Conservation (phyloP, 1,139 yeast species). For the Lodderomyces theae region DNA sequence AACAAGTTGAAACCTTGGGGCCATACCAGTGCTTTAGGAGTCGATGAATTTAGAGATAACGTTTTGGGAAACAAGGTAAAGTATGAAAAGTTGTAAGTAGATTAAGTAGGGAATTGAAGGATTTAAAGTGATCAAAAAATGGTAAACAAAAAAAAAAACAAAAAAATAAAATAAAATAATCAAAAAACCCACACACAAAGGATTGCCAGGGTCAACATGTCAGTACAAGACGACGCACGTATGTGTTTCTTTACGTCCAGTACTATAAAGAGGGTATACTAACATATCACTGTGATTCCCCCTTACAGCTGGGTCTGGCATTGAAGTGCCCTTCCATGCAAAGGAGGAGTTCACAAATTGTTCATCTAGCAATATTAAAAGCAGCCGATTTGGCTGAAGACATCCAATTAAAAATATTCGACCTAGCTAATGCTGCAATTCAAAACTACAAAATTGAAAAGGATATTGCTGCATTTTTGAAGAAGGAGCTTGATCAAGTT, state of each 20-base stretch:
- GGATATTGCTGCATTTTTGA: slow-evolving; percentile 78
- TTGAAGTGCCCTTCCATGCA: too few relatives aligned
- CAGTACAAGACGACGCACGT: slow-evolving; percentile 11
- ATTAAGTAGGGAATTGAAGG: background rate
- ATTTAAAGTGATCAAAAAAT: too few relatives aligned
- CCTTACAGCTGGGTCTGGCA: too few relatives aligned
- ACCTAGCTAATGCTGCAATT: slow-evolving; percentile 52
- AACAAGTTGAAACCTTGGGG: slow-evolving; percentile 35
- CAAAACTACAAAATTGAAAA: slow-evolving; percentile 49
- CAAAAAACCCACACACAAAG: background rate
- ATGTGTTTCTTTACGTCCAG: too few relatives aligned
- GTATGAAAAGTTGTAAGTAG: slow-evolving; percentile 20
- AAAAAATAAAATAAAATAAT: slow-evolving; percentile 1
- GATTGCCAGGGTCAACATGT: slow-evolving; percentile 6
- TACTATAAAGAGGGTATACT: background rate
- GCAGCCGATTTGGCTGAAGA: slow-evolving; percentile 56
- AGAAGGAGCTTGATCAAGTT: slow-evolving; percentile 60
- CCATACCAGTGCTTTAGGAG: slow-evolving; percentile 37
- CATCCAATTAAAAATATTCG: slow-evolving; percentile 56
- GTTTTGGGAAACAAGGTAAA: slow-evolving; percentile 28
- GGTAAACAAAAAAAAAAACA: too few relatives aligned
- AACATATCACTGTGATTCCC: background rate
- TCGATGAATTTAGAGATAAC: slow-evolving; percentile 26
- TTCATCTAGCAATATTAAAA: slow-evolving; percentile 38
- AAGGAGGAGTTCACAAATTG: background rate